phyloP scores from a whole-genome alignment of 2,329 filamentous ascomycete species.

The Chaetomiaceae sp. region DNA sequence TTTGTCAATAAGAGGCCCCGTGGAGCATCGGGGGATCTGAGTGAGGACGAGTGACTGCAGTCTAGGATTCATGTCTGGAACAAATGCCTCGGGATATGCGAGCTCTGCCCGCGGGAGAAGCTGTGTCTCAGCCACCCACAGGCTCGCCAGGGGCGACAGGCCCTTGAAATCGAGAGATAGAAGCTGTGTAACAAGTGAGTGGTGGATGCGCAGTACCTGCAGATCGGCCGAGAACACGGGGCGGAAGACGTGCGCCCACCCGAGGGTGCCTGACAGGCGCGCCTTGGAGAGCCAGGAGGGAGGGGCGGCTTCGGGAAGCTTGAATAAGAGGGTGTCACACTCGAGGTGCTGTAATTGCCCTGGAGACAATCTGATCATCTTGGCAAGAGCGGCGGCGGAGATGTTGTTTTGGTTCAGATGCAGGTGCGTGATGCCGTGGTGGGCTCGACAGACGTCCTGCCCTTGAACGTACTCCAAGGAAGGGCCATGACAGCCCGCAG shows the following conservation, averaged over 20 bases:
- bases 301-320: conserved; percentile 8
- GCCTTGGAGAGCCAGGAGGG: conserved; percentile 29
- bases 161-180: conserved; percentile 40
- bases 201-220: conserved; percentile 50
- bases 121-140: conserved; percentile 42
- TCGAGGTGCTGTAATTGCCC: conserved; percentile 50
- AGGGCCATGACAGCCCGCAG: conserved; percentile 11
- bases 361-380: conserved; percentile 38
- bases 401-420: conserved; percentile 48
- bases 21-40: conserved; percentile 49
- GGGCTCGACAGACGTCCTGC: conserved; percentile 25
- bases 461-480: conserved; percentile 18
- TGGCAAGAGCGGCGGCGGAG: conserved; percentile 39
- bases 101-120: conserved; percentile 40
- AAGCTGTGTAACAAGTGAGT: conserved; percentile 54
- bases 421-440: conserved; percentile 48
- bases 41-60: conserved; percentile 50
- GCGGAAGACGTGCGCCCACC: conserved; percentile 44
- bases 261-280: conserved; percentile 40
- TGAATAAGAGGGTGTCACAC: conserved; percentile 41
- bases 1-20: conserved; percentile 44
- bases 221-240: conserved; percentile 51
- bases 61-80: conserved; percentile 54
- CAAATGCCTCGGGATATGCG: conserved; percentile 44
- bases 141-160: conserved; percentile 33